A percentile compares a stretch with the other conserved stretches of the same genome.
Evolutionary conservation across 2,329 filamentous ascomycete genomes (phyloP).

Genomic region (Talaromyces sp.): DNA sequence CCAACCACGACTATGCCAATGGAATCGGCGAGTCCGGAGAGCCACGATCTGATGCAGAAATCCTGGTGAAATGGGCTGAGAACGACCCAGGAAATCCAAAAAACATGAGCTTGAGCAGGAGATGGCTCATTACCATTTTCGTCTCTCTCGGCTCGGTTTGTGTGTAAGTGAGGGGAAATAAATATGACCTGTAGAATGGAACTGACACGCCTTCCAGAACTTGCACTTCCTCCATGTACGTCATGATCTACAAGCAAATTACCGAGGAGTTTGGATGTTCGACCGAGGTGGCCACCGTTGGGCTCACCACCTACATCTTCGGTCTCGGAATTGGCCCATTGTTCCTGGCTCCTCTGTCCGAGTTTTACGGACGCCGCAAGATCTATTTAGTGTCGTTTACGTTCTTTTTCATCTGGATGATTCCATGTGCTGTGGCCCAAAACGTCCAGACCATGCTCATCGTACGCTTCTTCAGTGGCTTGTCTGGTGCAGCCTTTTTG

Average conservation of each 20-base stretch:
- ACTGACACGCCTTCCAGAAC: slow-evolving; percentile 49
- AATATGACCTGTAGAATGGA: background rate
- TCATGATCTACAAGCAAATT: slow-evolving; percentile 72
- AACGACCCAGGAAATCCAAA: slow-evolving; percentile 69
- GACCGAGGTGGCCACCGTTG: slow-evolving; percentile 68
- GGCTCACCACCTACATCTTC: slow-evolving; percentile 75
- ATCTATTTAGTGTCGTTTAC: slow-evolving; percentile 72
- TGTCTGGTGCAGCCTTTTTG: slow-evolving; percentile 48
- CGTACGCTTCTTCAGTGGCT: slow-evolving; percentile 61
- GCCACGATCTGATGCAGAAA: slow-evolving; percentile 40
- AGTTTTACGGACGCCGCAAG: slow-evolving; percentile 76
- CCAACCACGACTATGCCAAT: slow-evolving; percentile 17
- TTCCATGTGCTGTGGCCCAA: slow-evolving; percentile 72
- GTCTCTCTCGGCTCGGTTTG: slow-evolving; percentile 70
- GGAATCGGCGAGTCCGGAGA: background rate
- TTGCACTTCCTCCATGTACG: slow-evolving; percentile 83
- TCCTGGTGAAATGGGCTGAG: slow-evolving; percentile 71
- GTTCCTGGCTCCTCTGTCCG: slow-evolving; percentile 58
- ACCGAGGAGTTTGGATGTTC: slow-evolving; percentile 67
- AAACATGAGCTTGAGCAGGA: slow-evolving; percentile 58
- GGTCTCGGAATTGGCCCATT: slow-evolving; percentile 65
- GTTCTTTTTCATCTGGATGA: slow-evolving; percentile 71
- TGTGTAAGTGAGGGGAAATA: slow-evolving; percentile 58
- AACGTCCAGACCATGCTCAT: slow-evolving; percentile 79
- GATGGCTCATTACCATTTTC: slow-evolving; percentile 75